Percentiles rank a stretch among this genome's conserved stretches.
Evolutionary conservation across 257 asterid genomes (phyloP).

Genomic region (Gentiana dahurica): DNA sequence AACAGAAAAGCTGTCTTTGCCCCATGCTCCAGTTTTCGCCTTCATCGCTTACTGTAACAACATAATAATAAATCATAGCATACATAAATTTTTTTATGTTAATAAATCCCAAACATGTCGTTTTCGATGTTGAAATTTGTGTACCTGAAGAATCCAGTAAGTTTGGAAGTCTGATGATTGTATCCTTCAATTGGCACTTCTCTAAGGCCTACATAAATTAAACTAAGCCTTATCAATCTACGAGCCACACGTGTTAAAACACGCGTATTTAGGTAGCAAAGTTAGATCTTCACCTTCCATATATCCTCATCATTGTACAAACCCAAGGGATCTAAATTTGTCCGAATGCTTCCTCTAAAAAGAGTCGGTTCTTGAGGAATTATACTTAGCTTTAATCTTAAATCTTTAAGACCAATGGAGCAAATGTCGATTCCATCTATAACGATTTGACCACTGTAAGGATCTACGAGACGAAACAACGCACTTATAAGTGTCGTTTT

Average conservation of each 20-base stretch:
- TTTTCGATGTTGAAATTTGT: not conserved
- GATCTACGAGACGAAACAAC: slow-evolving; percentile 76
- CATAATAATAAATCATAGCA: not conserved
- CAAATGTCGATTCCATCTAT: slow-evolving; percentile 60
- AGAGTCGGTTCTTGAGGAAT: slow-evolving; percentile 92
- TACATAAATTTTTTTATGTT: no score
- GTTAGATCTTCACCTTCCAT: slow-evolving; percentile 44
- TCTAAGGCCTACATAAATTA: slow-evolving; percentile 39
- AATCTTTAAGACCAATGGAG: slow-evolving; percentile 60
- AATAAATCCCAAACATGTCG: no score
- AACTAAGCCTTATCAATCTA: no score
- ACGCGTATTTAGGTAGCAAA: not conserved
- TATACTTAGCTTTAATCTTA: slow-evolving; percentile 58
- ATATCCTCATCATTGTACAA: slow-evolving; percentile 57
- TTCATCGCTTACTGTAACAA: slow-evolving; percentile 60
- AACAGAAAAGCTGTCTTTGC: slow-evolving; percentile 80
- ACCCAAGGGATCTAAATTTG: slow-evolving; percentile 73
- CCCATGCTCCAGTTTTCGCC: slow-evolving; percentile 96
- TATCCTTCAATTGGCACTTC: slow-evolving; percentile 65
- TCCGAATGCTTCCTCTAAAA: slow-evolving; percentile 56
- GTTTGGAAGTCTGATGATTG: slow-evolving; percentile 46
- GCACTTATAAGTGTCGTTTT: slow-evolving; percentile 68
- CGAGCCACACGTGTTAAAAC: not conserved
- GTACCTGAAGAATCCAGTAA: slow-evolving; percentile 65
- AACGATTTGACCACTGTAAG: slow-evolving; percentile 39